phyloP scores from a whole-genome alignment of 805 yeast species.

The Starmerella bacillaris region DNA sequence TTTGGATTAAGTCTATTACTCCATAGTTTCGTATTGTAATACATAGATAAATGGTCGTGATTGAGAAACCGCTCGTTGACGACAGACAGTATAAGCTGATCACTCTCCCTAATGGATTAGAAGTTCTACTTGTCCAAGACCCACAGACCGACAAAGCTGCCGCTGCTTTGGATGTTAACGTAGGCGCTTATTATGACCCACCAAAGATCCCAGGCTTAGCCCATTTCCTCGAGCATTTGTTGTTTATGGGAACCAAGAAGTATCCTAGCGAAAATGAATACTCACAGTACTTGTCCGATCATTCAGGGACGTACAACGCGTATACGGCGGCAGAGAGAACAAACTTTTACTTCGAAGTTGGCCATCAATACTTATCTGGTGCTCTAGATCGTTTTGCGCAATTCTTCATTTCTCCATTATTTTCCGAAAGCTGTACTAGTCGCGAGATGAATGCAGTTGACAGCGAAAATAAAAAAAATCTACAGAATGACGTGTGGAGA shows the following conservation, averaged over 20 bases:
- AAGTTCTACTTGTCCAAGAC: conserved; percentile 56
- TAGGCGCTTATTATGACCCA: conserved; percentile 75
- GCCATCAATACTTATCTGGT: conserved; percentile 57
- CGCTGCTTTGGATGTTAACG: conserved; percentile 53
- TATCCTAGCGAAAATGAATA: conserved; percentile 63
- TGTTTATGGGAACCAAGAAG: conserved; percentile 64
- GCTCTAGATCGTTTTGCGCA: conserved; percentile 88
- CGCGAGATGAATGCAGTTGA: conserved; percentile 90
- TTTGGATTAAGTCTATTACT: no score
- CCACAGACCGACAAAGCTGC: conserved; percentile 46
- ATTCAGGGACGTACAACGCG: conserved; percentile 82
- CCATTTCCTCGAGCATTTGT: conserved; percentile 72
- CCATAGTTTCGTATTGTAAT: no score
- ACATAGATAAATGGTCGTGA: not conserved
- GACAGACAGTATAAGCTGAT: conserved; percentile 59
- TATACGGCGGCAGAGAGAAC: conserved; percentile 80
- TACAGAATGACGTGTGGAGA: conserved; percentile 83
- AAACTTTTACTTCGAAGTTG: conserved; percentile 75
- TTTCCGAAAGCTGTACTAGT: conserved; percentile 56
- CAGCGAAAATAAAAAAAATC: conserved; percentile 84
- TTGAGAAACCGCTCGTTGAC: conserved; percentile 31
- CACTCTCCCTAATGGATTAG: conserved; percentile 49
- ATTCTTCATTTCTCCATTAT: conserved; percentile 74
- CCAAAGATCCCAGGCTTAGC: conserved; percentile 59
- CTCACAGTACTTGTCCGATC: conserved; percentile 54